A percentile compares a stretch with the other conserved stretches of the same genome.
Conservation (phyloP, 257 asterid species). For the Fraxinus cuspidata region DNA sequence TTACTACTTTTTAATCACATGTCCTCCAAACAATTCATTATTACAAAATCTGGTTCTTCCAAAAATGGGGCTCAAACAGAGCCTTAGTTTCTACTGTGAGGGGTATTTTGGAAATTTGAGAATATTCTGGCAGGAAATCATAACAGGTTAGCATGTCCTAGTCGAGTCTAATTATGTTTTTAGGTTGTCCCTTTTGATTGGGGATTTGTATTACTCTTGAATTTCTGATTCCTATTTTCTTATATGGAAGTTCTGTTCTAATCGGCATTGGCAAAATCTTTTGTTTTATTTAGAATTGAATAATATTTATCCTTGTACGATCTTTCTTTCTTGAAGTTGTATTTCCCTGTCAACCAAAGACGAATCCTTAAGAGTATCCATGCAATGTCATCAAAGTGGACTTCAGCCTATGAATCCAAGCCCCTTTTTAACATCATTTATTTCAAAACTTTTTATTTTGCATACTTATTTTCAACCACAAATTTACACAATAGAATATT, state of each 20-base stretch:
- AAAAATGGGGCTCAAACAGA: background rate
- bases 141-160: background rate
- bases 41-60: no score
- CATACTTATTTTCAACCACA: no score
- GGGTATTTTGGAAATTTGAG: background rate
- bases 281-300: background rate
- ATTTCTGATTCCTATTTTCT: background rate
- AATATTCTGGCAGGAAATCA: slow-evolving; percentile 3
- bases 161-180: background rate
- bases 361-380: no score
- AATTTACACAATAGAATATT: no score
- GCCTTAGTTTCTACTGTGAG: background rate
- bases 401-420: no score
- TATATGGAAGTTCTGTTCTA: background rate
- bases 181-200: background rate
- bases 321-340: background rate
- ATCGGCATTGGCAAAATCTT: background rate
- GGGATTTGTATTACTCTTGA: background rate
- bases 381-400: no score
- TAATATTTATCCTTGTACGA: background rate
- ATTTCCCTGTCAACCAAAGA: background rate
- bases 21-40: no score
- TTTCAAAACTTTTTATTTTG: no score
- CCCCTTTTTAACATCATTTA: no score
- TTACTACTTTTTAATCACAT: no score